phyloP scores from a whole-genome alignment of 2,329 filamentous ascomycete genomes.

The Pseudogymnoascus destructans region DNA sequence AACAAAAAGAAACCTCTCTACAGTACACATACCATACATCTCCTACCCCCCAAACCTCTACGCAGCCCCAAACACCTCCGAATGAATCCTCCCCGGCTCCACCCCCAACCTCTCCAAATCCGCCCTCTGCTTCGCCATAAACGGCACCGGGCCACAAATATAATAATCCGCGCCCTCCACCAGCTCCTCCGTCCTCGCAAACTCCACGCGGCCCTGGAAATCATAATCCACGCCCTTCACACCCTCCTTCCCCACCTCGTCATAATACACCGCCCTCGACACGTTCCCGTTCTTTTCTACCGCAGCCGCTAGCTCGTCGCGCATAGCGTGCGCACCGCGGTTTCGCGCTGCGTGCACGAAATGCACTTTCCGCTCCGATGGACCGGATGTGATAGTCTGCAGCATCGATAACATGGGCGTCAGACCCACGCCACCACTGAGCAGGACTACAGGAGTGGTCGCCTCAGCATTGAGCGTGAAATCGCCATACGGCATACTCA shows the following conservation, averaged over 20 bases:
- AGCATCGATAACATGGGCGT: slow-evolving; percentile 55
- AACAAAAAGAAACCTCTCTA: background rate
- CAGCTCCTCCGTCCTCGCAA: background rate
- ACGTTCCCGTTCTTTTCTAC: background rate
- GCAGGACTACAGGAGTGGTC: slow-evolving; percentile 45
- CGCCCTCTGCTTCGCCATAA: background rate
- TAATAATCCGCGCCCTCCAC: slow-evolving; percentile 4
- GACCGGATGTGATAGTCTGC: slow-evolving; percentile 31
- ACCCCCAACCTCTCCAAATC: slow-evolving; percentile 4
- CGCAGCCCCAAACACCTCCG: slow-evolving; percentile 9
- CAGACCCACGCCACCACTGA: slow-evolving; percentile 55
- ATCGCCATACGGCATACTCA: slow-evolving; percentile 43
- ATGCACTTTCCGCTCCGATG: slow-evolving; percentile 35
- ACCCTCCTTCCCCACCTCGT: background rate
- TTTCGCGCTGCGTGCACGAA: slow-evolving; percentile 50
- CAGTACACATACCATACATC: background rate
- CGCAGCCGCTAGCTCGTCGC: slow-evolving; percentile 31
- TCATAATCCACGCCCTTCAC: slow-evolving; percentile 10
- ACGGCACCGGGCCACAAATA: background rate
- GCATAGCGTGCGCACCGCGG: slow-evolving; percentile 41
- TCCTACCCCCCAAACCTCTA: background rate
- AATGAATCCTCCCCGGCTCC: background rate
- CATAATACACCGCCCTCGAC: slow-evolving; percentile 5
- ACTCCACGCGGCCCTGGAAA: slow-evolving; percentile 2
- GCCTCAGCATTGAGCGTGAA: slow-evolving; percentile 44